Evolutionary conservation across 768 basidiomycete genomes (phyloP), one percentile per base, ranked within the genome.

Genomic region (Hydnum rufescens): DNA sequence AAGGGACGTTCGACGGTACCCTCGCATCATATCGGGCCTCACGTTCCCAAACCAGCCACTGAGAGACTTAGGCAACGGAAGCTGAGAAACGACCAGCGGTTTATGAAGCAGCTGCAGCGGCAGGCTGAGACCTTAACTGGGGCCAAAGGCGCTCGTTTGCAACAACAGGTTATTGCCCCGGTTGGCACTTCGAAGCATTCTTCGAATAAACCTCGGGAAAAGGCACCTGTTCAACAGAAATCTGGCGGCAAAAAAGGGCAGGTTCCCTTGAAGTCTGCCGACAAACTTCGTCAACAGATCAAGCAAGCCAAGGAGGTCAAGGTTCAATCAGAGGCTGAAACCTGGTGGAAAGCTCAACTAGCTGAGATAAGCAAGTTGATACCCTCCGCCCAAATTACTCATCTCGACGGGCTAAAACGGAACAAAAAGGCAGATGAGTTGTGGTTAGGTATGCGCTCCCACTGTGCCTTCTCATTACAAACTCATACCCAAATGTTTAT

Each of bases 121-220:
- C 74, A 76, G 42, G 79, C 80, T 5, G 72, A 71, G 34, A 78
- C 77, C 0, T 60, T 82, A 53, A 78, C 76, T 0, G 80, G 80
- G 0, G 78, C 78, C 3, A 68, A 68, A 0, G 81, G 80, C 1
- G 67, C 65, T 1, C 62, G 62, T 4, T 63, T 82, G 26, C 66
- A 74, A 58, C 71, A 70, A 50, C 70, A 76, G 30, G 65, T 70
- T n/a, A 80, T 82, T 53, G 65, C 68, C 0, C 57, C 69, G 1
- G 70, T 68, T 5, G 62, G 68, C 6, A 58, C 58, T 22, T 55
- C 44, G 36, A 39, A 39, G 36, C 36, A 39, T 22, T 16, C 53
- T 13, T 39, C 36, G 36, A 22, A 39, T 13, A 39, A 39, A 13
- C 13, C 22, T 22, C 13, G 36, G 13, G 36, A 39, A 39, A 22